Evolutionary conservation across 768 basidiomycete species (phyloP).

Genomic region (Sarcodon aspratus): DNA sequence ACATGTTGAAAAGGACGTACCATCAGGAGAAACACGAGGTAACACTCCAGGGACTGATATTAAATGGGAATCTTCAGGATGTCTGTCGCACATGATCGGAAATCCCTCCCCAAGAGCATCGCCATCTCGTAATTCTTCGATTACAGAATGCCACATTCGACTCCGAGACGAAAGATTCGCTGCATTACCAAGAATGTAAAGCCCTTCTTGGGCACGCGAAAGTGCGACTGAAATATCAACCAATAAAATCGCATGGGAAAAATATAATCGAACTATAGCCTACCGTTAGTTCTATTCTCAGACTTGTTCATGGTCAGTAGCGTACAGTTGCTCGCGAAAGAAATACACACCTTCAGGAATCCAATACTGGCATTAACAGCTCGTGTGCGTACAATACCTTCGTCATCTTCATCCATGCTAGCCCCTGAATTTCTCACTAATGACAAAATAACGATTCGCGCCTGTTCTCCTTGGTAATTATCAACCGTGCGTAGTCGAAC

Average conservation of each 20-base stretch:
- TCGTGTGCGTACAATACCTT: conserved; percentile 14
- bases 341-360: conserved; percentile 48
- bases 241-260: neutral
- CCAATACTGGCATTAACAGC: conserved; percentile 34
- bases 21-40: conserved; percentile 41
- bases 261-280: conserved; percentile 1
- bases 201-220: conserved; percentile 62
- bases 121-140: conserved; percentile 39
- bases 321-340: neutral
- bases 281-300: conserved; percentile 44
- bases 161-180: conserved; percentile 36
- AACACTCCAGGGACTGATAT: conserved; percentile 43
- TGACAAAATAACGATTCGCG: conserved; percentile 60
- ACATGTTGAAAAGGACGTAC: conserved; percentile 17
- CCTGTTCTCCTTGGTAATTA: conserved; percentile 72
- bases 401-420: conserved; percentile 22
- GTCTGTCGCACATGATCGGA: conserved; percentile 45
- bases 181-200: conserved; percentile 65
- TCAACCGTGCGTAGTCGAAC: conserved; percentile 65
- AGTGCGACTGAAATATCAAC: conserved; percentile 41
- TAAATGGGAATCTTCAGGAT: conserved; percentile 29
- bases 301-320: conserved; percentile 22
- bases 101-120: conserved; percentile 38
- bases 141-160: conserved; percentile 43
- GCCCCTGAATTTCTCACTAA: conserved; percentile 60